These are phyloP conservation scores for Candida sojae DNA, from an alignment of 1,139 yeast genomes.

Conservation along the genomic window DNA sequence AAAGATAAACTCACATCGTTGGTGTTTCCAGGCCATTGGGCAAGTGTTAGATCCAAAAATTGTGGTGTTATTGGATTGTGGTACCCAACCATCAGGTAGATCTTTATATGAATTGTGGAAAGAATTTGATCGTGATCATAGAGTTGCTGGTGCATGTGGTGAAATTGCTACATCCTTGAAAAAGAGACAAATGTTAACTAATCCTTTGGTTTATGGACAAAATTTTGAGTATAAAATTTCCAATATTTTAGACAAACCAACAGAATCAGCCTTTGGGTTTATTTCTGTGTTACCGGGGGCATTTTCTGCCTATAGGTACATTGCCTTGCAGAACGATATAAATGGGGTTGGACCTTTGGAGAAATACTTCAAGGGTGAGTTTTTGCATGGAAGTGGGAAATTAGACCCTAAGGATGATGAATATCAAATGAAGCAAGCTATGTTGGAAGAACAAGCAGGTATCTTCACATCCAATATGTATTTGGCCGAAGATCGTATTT, in stretches of 20 bases:
- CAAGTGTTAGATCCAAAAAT: slow-evolving; percentile 46
- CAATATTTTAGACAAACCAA: slow-evolving; percentile 48
- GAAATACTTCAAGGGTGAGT: slow-evolving; percentile 52
- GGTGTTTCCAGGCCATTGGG: slow-evolving; percentile 54
- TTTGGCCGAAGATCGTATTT: slow-evolving; percentile 52
- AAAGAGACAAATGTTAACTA: slow-evolving; percentile 42
- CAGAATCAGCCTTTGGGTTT: slow-evolving; percentile 48
- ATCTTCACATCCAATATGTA: slow-evolving; percentile 54
- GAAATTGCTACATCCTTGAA: slow-evolving; percentile 48
- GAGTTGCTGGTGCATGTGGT: slow-evolving; percentile 54
- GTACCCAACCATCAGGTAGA: slow-evolving; percentile 50
- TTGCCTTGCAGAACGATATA: slow-evolving; percentile 44
- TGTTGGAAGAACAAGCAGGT: slow-evolving; percentile 48
- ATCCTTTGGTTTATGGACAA: slow-evolving; percentile 50
- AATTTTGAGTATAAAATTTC: slow-evolving; percentile 51
- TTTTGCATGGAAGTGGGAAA: slow-evolving; percentile 47
- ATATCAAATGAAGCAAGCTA: slow-evolving; percentile 39
- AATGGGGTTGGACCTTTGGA: slow-evolving; percentile 49
- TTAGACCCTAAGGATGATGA: slow-evolving; percentile 51
- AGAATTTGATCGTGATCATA: slow-evolving; percentile 48
- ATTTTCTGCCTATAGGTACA: slow-evolving; percentile 45
- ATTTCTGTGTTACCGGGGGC: slow-evolving; percentile 52
- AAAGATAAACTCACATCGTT: slow-evolving; percentile 50
- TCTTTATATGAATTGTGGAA: slow-evolving; percentile 51
- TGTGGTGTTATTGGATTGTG: slow-evolving; percentile 48